Evolutionary conservation across 192 early-diverging fungal genomes (phyloP).

Genomic region (Oehlia diaphana): DNA sequence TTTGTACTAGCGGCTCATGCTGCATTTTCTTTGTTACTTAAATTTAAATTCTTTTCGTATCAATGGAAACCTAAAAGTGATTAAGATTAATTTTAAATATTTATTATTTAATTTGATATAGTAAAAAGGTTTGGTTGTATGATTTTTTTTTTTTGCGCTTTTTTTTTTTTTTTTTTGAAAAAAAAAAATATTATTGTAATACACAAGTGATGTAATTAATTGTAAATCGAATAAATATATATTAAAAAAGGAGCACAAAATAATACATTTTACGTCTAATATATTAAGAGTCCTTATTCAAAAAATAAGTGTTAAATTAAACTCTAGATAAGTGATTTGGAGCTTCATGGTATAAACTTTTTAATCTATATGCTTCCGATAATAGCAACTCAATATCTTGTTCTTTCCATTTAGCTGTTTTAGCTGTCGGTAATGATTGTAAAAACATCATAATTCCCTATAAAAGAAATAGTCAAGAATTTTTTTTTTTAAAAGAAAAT

Average conservation of each 20-base stretch:
- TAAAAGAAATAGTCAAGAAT: not conserved
- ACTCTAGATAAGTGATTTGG: conserved; percentile 73
- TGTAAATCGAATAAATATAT: not conserved
- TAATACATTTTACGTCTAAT: not conserved
- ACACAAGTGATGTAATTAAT: too few relatives aligned
- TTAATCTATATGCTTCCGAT: conserved; percentile 97
- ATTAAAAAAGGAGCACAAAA: not conserved
- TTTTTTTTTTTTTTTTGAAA: too few relatives aligned
- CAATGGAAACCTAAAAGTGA: not conserved
- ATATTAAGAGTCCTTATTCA: not conserved
- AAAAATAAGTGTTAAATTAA: not conserved
- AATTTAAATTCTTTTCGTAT: conserved; percentile 85
- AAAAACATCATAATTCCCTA: conserved; percentile 91
- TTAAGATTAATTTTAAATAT: too few relatives aligned
- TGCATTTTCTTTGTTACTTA: conserved; percentile 73
- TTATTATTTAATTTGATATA: too few relatives aligned
- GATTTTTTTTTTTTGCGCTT: too few relatives aligned
- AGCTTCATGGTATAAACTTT: conserved; percentile 90
- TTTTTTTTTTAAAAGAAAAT: not conserved
- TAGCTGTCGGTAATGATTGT: conserved; percentile 81
- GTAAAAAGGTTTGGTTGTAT: too few relatives aligned
- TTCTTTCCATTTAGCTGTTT: conserved; percentile 79
- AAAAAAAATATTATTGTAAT: too few relatives aligned
- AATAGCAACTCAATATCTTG: conserved; percentile 94
- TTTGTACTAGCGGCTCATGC: conserved; percentile 67